phyloP scores from a whole-genome alignment of 805 yeast genomes.

The Wickerhamiella galacta region DNA sequence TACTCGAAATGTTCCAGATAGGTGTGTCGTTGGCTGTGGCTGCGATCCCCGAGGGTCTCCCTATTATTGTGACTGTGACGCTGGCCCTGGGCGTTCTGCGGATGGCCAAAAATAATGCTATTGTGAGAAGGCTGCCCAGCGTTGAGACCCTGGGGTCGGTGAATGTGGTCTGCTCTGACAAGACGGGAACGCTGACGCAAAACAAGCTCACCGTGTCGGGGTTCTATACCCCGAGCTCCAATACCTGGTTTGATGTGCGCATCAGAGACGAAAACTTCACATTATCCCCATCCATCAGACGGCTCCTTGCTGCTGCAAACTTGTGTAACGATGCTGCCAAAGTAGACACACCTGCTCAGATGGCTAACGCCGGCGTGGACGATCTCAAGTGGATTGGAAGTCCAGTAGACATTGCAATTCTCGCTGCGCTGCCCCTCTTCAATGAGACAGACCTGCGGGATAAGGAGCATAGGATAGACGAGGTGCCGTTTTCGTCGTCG shows the following conservation, averaged over 20 bases:
- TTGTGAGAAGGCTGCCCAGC: conserved; percentile 83
- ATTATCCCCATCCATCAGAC: conserved; percentile 10
- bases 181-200: conserved; percentile 34
- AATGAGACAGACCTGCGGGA: conserved; percentile 53
- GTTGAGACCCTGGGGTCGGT: conserved; percentile 54
- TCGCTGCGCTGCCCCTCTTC: conserved; percentile 56
- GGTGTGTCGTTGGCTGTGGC: conserved; percentile 97
- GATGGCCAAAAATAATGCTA: conserved; percentile 91
- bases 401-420: conserved; percentile 85
- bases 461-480: conserved; percentile 41
- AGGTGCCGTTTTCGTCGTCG: conserved; percentile 68
- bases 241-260: conserved; percentile 11
- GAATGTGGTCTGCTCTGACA: conserved; percentile 36
- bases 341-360: conserved; percentile 4
- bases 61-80: conserved; percentile 94
- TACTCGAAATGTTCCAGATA: conserved; percentile 97
- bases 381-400: conserved; percentile 66
- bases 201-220: conserved; percentile 26
- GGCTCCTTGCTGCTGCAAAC: conserved; percentile 17
- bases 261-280: conserved; percentile 2
- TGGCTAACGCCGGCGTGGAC: conserved; percentile 41
- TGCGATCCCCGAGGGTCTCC: conserved; percentile 97
- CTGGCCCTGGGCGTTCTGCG: conserved; percentile 88
- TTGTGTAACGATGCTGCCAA: conserved; percentile 23
- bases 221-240: conserved; percentile 7